Conservation (phyloP, 108 stramenopile species). For the Aurantiochytrium sp. region DNA sequence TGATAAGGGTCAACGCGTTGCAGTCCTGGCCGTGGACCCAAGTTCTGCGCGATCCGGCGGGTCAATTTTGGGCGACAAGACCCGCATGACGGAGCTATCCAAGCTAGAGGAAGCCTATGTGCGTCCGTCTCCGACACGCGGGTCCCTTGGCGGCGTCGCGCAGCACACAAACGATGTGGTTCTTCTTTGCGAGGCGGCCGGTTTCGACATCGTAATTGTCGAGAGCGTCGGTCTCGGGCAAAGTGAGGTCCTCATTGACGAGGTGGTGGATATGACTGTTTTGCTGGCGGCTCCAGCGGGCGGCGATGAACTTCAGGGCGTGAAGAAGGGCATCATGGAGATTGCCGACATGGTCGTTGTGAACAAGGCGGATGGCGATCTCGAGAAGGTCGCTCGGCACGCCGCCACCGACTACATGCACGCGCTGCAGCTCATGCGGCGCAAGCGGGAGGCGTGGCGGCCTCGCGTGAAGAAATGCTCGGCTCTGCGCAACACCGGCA, state of each 20-base stretch:
- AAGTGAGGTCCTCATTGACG: conserved; percentile 76
- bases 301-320: conserved; percentile 88
- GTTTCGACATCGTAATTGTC: conserved; percentile 77
- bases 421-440: conserved; percentile 15
- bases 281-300: conserved; percentile 82
- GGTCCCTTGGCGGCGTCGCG: conserved; percentile 81
- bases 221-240: conserved; percentile 97
- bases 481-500: conserved; percentile 7
- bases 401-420: conserved; percentile 14
- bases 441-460: conserved; percentile 26
- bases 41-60: conserved; percentile 77
- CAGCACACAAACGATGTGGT: conserved; percentile 87
- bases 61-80: conserved; percentile 94
- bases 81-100: conserved; percentile 83
- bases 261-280: conserved; percentile 77
- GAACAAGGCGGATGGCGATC: conserved; percentile 83
- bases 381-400: background rate
- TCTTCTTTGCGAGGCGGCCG: conserved; percentile 73
- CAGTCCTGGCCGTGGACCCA: conserved; percentile 57
- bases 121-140: conserved; percentile 81
- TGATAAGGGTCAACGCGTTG: background rate
- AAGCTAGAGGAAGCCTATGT: conserved; percentile 69
- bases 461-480: conserved; percentile 37
- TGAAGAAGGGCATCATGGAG: conserved; percentile 96
- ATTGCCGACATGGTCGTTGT: conserved; percentile 84